Evolutionary conservation across 2,329 filamentous ascomycete genomes (phyloP), one percentile per base, ranked within the genome.

Genomic region (Aspergillus niger): DNA sequence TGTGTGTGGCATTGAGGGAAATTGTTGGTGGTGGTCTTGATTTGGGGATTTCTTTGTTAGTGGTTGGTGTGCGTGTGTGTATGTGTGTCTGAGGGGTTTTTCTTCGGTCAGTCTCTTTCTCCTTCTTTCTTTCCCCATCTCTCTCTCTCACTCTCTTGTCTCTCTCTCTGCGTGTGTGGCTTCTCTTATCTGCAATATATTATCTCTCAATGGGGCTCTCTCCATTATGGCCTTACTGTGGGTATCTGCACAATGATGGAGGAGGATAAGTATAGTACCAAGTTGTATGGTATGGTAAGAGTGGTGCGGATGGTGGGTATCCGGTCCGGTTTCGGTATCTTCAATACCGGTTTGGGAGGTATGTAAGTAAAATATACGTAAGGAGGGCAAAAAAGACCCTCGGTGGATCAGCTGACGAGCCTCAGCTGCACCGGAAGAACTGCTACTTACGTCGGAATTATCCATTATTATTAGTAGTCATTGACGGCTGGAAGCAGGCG

Each of bases 351-450:
- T 15, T 36, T 36, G 32, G 32, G 13, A 11, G 11, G 17, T 10
- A 24, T 24, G 5, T 24, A 17, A n/a, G 44, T 49, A 49, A 49
- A 10, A 30, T 49, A 30, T 49, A 49, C 44, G 44, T 49, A 49
- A 49, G 24, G 47, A 50, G 24, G 41, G 41, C 13, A 44, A 30
- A n/a, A 30, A 44, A 30, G 26, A 30, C 26, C 24, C 26, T 13
- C 10, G 41, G 47, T 32, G 47, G 47, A 50, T 50, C 47, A 30
- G 47, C 44, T 49, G 44, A 49, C 44, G 47, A 50, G 47, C 47
- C 47, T 50, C 47, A 30, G 47, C 26, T 30, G 47, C 47, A 28
- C 15, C 47, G 30, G 26, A 28, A 50, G 47, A 50, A 50, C n/a
- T 44, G 13, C 24, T 32, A 11, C 41, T 22, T 20, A 8, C 39